Conservation (phyloP, 306 rosid species). For the Senna siamea region DNA sequence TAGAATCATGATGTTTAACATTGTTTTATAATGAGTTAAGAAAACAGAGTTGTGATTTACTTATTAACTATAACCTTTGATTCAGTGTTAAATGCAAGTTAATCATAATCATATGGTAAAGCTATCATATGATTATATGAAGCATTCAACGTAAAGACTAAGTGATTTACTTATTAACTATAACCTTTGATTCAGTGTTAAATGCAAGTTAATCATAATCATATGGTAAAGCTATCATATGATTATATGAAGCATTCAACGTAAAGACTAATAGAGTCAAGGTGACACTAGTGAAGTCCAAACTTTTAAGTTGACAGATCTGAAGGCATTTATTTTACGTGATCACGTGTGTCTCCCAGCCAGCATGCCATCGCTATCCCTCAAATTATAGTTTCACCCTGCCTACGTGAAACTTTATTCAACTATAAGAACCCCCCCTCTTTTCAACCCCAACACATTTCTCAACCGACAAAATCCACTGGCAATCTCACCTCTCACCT, state of each 20-base stretch:
- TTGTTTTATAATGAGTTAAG: background rate
- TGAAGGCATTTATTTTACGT: constrained; percentile 47
- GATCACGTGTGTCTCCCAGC: constrained; percentile 67
- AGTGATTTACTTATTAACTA: background rate
- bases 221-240: background rate
- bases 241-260: constrained; percentile 25
- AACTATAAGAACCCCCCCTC: constrained; percentile 35
- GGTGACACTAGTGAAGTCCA: constrained; percentile 45
- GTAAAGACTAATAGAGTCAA: constrained; percentile 39
- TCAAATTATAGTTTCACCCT: constrained; percentile 40
- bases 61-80: constrained; percentile 1
- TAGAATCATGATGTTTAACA: background rate
- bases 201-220: constrained; percentile 1
- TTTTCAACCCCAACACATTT: constrained; percentile 24
- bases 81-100: background rate
- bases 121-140: background rate
- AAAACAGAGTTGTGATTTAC: background rate
- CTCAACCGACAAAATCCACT: constrained; percentile 13
- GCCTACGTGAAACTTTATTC: constrained; percentile 42
- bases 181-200: constrained; percentile 1
- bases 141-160: constrained; percentile 40
- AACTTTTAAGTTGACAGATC: constrained; percentile 43
- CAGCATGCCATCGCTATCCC: constrained; percentile 57
- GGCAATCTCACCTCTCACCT: background rate
- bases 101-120: constrained; percentile 5